Evolutionary conservation across 129 eudicot genomes (phyloP).

Genomic region (Artemisia argyi): DNA sequence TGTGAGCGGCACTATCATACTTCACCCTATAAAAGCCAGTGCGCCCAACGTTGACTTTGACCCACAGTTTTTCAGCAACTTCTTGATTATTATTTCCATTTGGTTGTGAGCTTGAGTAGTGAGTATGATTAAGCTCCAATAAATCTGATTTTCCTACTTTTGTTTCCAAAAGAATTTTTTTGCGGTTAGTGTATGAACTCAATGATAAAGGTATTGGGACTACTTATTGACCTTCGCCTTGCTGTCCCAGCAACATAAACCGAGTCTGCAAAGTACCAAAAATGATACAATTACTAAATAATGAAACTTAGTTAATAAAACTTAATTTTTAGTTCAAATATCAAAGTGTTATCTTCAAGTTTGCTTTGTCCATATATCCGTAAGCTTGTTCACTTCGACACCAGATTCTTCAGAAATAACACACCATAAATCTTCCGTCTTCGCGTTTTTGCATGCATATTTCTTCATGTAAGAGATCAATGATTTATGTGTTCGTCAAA

Average conservation of each 20-base stretch:
- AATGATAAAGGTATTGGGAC: slow-evolving; percentile 43
- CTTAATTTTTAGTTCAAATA: slow-evolving; percentile 33
- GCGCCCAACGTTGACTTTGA: slow-evolving; percentile 51
- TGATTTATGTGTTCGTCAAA: slow-evolving; percentile 40
- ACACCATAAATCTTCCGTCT: slow-evolving; percentile 53
- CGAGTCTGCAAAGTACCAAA: slow-evolving; percentile 38
- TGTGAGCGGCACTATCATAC: slow-evolving; percentile 40
- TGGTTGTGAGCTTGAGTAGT: slow-evolving; percentile 20
- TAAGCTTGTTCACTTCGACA: slow-evolving; percentile 49
- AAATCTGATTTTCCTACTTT: slow-evolving; percentile 35
- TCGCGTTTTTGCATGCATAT: slow-evolving; percentile 47
- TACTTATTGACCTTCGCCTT: slow-evolving; percentile 40
- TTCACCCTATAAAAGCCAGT: slow-evolving; percentile 61
- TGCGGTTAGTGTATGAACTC: slow-evolving; percentile 36
- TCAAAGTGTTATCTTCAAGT: slow-evolving; percentile 42
- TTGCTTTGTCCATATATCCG: slow-evolving; percentile 56
- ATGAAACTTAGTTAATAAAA: not conserved
- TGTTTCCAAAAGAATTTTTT: slow-evolving; percentile 32
- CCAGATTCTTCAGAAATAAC: slow-evolving; percentile 55
- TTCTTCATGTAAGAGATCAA: slow-evolving; percentile 49
- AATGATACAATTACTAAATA: not conserved
- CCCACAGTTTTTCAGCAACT: slow-evolving; percentile 31
- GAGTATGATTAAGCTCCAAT: slow-evolving; percentile 30
- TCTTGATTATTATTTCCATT: slow-evolving; percentile 23
- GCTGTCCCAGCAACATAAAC: slow-evolving; percentile 39